Evolutionary conservation across 192 early-diverging fungal species (phyloP).

Genomic region (Obelidium mucronatum): DNA sequence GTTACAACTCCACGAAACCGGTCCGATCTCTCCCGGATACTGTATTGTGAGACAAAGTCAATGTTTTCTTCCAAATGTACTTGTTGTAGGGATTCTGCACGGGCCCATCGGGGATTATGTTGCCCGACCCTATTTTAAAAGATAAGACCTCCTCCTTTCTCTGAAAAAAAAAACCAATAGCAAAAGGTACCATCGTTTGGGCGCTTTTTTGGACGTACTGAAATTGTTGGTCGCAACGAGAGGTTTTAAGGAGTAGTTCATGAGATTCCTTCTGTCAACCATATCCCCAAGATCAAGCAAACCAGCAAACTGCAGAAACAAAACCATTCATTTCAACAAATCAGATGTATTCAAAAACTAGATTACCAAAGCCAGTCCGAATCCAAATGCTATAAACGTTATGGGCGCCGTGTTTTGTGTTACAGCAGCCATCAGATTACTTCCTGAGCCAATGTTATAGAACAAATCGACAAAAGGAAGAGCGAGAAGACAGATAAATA

Average conservation of each 20-base stretch:
- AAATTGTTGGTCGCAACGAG: constrained; percentile 18
- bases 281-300: neutral
- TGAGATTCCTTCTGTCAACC: neutral
- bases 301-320: constrained; percentile 9
- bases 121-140: neutral
- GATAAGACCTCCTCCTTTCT: no score
- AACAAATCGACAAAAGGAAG: constrained; percentile 6
- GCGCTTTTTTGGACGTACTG: neutral
- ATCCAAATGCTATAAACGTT: neutral
- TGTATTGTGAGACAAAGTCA: no score
- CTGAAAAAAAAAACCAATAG: no score
- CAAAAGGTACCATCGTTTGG: constrained; percentile 7
- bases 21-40: no score
- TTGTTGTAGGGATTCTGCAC: constrained; percentile 16
- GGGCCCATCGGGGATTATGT: neutral
- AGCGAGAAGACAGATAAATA: neutral
- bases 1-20: no score
- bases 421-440: no score
- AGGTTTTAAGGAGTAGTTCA: neutral
- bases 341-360: no score
- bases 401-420: no score
- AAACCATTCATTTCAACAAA: no score
- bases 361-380: no score
- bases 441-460: no score
- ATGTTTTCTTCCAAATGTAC: no score